Conservation (phyloP, 2,329 filamentous ascomycete species). For the Aspergillus fructus region DNA sequence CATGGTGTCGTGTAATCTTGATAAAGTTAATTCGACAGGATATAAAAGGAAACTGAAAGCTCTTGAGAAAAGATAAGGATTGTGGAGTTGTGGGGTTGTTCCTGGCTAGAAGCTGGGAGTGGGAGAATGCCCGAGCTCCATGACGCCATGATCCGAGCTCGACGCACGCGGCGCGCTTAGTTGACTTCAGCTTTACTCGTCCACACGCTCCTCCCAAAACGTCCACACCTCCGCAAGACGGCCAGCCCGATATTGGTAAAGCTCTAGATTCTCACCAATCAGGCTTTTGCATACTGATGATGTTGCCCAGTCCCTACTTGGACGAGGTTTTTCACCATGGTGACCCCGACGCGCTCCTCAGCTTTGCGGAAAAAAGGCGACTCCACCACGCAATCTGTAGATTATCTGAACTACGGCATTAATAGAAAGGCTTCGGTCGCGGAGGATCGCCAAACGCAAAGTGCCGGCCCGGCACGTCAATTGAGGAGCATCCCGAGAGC, state of each 20-base stretch:
- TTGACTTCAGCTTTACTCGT: not conserved
- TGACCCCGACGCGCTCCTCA: slow-evolving; percentile 13
- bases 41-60: not conserved
- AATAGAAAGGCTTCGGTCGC: not conserved
- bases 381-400: slow-evolving; percentile 17
- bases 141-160: slow-evolving; percentile 2
- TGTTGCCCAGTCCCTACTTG: not conserved
- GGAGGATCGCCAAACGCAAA: not conserved
- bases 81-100: slow-evolving; percentile 2
- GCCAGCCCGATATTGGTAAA: not conserved
- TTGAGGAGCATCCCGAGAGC: not conserved
- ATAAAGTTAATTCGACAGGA: not conserved
- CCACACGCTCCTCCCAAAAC: not conserved
- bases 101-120: not conserved
- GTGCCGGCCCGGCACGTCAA: slow-evolving; percentile 6
- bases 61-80: not conserved
- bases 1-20: slow-evolving; percentile 18
- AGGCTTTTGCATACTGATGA: not conserved
- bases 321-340: slow-evolving; percentile 2
- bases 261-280: not conserved
- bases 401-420: slow-evolving; percentile 23
- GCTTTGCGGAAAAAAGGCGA: slow-evolving; percentile 16
- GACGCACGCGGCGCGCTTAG: not conserved
- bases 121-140: not conserved
- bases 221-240: not conserved